Evolutionary conservation across 768 basidiomycete species (phyloP), one percentile per base, ranked within the genome.

Genomic region (Asterophora parasitica): DNA sequence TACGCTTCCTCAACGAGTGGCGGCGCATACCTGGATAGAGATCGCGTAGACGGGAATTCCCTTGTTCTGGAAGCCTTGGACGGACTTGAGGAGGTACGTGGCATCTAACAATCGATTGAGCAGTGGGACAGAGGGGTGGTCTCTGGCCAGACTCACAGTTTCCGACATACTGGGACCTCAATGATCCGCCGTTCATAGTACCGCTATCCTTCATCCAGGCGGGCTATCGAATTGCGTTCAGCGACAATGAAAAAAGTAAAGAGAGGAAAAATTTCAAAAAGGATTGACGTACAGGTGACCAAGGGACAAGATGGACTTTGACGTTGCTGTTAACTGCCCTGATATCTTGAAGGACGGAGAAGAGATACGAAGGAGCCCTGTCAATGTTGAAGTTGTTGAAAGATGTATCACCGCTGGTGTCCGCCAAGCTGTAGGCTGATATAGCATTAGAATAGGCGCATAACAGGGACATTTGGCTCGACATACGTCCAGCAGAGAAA

Each of bases 151-250:
- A 46, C 80, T 50, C 51, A 85, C 81, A 82, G 0, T 65, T 60
- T 33, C 59, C 61, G 32, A 75, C 63, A 47, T 78, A 80, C 37
- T 69, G 65, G 0, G 77, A 72, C 23, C 71, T 55, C 43, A 88
- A 60, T 10, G 74, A 76, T 27, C 85, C 85, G 1, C 86, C 86
- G 20, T 79, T 71, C 82, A 87, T 86, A 0, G 77, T 76, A 4
- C 73, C 73, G 48, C 74, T 79, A 40, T 66, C 69, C 63, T 89
- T 89, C 85, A 88, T 87, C 87, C 88, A 90, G 4, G 68, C 83
- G 8, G 88, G 87, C 85, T 88, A 48, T 33, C 49, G 67, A 37
- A 17, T 28, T 12, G 34, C 28, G 4, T 9, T 30, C 41, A 31
- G 20, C 26, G 26, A 12, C 4, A 19, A 16, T n/a, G 13, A 13